These are phyloP conservation scores for Dissophora globulifera DNA, from an alignment of 192 early-diverging fungal species.

Conservation along the genomic window DNA sequence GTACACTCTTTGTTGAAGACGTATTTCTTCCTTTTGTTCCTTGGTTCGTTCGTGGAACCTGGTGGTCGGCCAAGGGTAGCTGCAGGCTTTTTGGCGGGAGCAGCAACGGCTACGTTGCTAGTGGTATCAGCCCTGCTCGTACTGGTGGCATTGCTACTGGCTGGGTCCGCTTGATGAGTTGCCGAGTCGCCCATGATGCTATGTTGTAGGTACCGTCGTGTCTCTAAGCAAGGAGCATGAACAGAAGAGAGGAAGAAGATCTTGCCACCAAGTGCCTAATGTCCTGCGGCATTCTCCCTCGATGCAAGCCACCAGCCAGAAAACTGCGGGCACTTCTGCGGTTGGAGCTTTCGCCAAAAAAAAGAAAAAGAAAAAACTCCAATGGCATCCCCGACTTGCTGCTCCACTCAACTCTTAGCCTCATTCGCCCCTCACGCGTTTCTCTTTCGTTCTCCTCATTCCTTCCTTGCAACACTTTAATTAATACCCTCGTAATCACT, in stretches of 20 bases:
- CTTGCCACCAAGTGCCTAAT: too few species aligned
- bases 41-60: constrained; percentile 47
- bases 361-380: constrained; percentile 7
- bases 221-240: background rate
- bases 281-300: too few species aligned
- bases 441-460: too few species aligned
- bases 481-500: background rate
- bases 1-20: constrained; percentile 56
- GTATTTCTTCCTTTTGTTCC: constrained; percentile 52
- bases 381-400: background rate
- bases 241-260: background rate
- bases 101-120: background rate
- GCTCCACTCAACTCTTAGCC: background rate
- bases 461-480: background rate
- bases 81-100: constrained; percentile 16
- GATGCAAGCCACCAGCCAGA: constrained; percentile 5
- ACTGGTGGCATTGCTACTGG: background rate
- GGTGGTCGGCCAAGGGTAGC: constrained; percentile 43
- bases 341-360: constrained; percentile 15
- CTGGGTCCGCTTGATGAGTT: background rate
- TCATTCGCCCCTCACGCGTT: background rate
- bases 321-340: constrained; percentile 26
- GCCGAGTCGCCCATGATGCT: background rate
- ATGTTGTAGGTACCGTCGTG: background rate
- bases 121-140: background rate